Conservation (phyloP, 1,139 yeast species). For the Entelexis sorbosivorans region DNA sequence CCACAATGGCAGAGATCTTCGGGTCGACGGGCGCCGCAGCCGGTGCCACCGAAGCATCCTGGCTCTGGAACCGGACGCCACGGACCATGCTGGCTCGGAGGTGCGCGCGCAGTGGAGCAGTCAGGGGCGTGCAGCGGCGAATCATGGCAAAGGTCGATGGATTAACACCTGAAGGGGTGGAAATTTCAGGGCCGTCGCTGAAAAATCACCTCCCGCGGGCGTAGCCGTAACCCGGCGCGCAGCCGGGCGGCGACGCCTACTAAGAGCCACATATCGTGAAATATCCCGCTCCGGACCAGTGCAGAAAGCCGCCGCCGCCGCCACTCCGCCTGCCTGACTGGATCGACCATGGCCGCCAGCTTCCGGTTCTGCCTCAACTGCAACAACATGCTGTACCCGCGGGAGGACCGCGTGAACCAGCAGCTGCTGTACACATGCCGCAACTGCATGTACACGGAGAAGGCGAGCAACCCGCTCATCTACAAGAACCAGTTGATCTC, state of each 20-base stretch:
- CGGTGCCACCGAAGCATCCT: constrained; percentile 28
- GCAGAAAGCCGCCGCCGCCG: constrained; percentile 5
- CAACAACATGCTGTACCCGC: constrained; percentile 98
- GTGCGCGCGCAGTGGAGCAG: constrained; percentile 6
- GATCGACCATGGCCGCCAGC: constrained; percentile 21
- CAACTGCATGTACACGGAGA: constrained; percentile 86
- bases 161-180: not conserved
- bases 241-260: not conserved
- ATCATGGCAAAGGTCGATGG: not conserved
- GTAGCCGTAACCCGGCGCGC: not conserved
- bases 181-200: constrained; percentile 1
- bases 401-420: constrained; percentile 66
- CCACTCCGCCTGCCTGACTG: not conserved
- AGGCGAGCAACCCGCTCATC: constrained; percentile 80
- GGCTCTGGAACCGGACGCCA: constrained; percentile 42
- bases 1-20: constrained; percentile 77
- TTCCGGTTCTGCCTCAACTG: constrained; percentile 30
- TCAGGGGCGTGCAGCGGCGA: constrained; percentile 6
- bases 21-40: constrained; percentile 60
- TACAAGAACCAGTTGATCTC: constrained; percentile 89
- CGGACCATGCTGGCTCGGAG: constrained; percentile 5
- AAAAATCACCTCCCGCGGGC: not conserved
- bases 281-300: not conserved
- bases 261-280: constrained; percentile 7
- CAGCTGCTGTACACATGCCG: constrained; percentile 85